Percentiles rank a stretch among this genome's conserved stretches.
These are phyloP conservation scores for Astraeus odoratus DNA, from an alignment of 768 basidiomycete genomes.

Conservation along the genomic window DNA sequence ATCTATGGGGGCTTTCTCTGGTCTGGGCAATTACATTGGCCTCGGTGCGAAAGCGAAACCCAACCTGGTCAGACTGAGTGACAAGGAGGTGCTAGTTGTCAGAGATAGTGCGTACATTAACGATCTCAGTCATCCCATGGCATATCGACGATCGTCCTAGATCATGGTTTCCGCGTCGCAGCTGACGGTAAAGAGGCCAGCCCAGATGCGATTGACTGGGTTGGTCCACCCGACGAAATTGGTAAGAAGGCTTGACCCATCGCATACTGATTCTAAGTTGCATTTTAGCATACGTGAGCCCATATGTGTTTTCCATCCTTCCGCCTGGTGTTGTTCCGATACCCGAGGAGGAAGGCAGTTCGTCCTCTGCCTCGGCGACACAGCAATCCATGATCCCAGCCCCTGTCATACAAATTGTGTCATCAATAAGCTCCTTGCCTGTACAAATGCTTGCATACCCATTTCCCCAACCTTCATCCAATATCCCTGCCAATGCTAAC, in stretches of 20 bases:
- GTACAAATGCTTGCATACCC: constrained; percentile 64
- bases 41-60: constrained; percentile 70
- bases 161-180: constrained; percentile 61
- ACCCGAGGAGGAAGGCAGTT: constrained; percentile 14
- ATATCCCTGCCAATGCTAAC: constrained; percentile 27
- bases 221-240: constrained; percentile 76
- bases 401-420: constrained; percentile 62
- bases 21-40: constrained; percentile 78
- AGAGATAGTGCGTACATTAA: constrained; percentile 64
- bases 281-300: constrained; percentile 61
- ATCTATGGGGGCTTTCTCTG: constrained; percentile 69
- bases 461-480: constrained; percentile 33
- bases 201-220: constrained; percentile 56
- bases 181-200: constrained; percentile 49
- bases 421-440: constrained; percentile 55
- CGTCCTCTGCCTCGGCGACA: constrained; percentile 10
- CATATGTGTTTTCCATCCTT: constrained; percentile 71
- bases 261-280: constrained; percentile 62
- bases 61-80: constrained; percentile 44
- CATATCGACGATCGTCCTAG: constrained; percentile 30
- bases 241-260: constrained; percentile 46
- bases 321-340: constrained; percentile 56
- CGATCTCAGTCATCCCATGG: neutral
- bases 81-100: constrained; percentile 61
- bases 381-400: constrained; percentile 40